phyloP scores from a whole-genome alignment of 345 rosid genomes.

The Punica granatum region DNA sequence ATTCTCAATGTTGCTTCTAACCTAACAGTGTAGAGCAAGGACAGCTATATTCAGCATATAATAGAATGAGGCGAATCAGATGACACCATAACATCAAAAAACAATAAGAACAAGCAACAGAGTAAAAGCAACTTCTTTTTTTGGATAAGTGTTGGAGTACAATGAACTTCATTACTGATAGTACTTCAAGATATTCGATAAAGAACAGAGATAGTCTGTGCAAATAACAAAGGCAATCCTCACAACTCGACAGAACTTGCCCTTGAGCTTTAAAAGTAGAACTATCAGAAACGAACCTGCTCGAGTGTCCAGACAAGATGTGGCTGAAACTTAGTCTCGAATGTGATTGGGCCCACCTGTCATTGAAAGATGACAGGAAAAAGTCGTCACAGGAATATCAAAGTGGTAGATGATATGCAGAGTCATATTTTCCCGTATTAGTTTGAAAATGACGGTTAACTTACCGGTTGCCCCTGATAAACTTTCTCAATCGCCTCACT shows the following conservation, averaged over 20 bases:
- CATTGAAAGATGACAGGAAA: constrained; percentile 8
- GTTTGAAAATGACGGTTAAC: constrained; percentile 12
- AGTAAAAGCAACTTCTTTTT: too few relatives aligned
- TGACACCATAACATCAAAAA: neutral
- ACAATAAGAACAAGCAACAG: neutral
- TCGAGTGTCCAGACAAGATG: constrained; percentile 88
- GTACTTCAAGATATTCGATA: neutral
- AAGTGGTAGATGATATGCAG: neutral
- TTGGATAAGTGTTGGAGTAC: neutral
- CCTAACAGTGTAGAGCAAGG: constrained; percentile 33
- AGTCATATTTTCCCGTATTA: neutral
- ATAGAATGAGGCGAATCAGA: neutral
- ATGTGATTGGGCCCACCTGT: constrained; percentile 82
- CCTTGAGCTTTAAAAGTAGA: neutral
- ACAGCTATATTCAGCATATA: neutral
- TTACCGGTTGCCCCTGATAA: constrained; percentile 77
- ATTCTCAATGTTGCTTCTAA: constrained; percentile 22
- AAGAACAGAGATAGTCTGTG: neutral
- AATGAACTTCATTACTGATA: neutral
- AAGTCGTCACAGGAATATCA: neutral
- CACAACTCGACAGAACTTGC: neutral
- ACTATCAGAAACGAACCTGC: constrained; percentile 43
- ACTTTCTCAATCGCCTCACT: constrained; percentile 93
- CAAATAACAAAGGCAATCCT: neutral
- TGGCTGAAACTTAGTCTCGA: constrained; percentile 73